phyloP scores from a whole-genome alignment of 1,284 basidiomycete species.

The Apiotrichum akiyoshidainum region DNA sequence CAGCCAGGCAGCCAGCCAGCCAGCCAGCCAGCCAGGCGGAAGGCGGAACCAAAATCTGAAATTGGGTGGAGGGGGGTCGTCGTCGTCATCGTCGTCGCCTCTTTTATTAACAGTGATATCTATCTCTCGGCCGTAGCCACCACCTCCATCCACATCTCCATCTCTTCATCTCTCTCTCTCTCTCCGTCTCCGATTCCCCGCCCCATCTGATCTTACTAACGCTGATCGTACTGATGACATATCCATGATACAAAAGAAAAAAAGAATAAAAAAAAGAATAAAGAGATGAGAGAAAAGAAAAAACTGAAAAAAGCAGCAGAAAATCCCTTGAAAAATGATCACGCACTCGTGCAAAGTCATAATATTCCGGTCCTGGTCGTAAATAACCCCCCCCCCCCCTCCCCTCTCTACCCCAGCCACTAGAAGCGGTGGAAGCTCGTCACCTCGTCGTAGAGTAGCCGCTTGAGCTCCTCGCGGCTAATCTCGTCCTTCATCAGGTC shows the following conservation, averaged over 20 bases:
- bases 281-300: not conserved
- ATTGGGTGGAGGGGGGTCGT: too few relatives aligned
- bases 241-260: slow-evolving; percentile 3
- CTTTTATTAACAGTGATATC: too few relatives aligned
- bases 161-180: not conserved
- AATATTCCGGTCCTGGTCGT: too few relatives aligned
- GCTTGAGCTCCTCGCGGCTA: slow-evolving; percentile 74
- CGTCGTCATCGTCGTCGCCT: too few relatives aligned
- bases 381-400: too few relatives aligned
- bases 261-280: not conserved
- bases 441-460: slow-evolving; percentile 63
- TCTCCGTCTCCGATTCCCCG: too few relatives aligned
- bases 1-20: too few relatives aligned
- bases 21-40: too few relatives aligned
- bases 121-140: too few relatives aligned
- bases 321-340: not conserved
- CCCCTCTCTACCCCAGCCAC: not conserved
- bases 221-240: not conserved
- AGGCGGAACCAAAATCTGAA: too few relatives aligned
- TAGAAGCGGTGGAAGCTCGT: slow-evolving; percentile 61
- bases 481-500: slow-evolving; percentile 92
- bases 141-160: not conserved
- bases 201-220: not conserved
- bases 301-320: not conserved
- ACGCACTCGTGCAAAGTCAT: not conserved